A percentile compares a stretch with the other conserved stretches of the same genome.
Evolutionary conservation across 352 stramenopile species (phyloP).

Genomic region (Phytophthora constricta): DNA sequence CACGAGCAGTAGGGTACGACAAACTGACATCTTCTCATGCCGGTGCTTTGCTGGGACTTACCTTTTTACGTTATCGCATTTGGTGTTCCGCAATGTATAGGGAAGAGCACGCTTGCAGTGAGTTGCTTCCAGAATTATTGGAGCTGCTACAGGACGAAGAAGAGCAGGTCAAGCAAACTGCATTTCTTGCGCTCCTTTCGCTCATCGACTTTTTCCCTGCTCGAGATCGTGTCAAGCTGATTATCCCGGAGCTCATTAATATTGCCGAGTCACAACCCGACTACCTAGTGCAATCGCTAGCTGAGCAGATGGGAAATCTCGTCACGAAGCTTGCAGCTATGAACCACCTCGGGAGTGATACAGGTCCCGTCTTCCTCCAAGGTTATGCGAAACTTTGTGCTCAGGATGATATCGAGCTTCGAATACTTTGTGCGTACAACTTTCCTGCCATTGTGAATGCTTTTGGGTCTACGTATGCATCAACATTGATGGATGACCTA

Average conservation of each 20-base stretch:
- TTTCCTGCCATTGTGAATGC: slow-evolving; percentile 82
- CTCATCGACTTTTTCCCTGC: slow-evolving; percentile 76
- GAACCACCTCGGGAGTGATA: slow-evolving; percentile 65
- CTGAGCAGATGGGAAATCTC: slow-evolving; percentile 62
- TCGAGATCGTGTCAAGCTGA: slow-evolving; percentile 59
- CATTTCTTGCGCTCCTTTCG: slow-evolving; percentile 75
- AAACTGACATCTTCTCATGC: background rate
- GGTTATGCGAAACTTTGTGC: slow-evolving; percentile 67
- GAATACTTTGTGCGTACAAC: slow-evolving; percentile 78
- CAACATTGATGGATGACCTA: slow-evolving; percentile 77
- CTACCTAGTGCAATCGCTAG: slow-evolving; percentile 61
- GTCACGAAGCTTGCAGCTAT: slow-evolving; percentile 71
- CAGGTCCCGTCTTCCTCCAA: slow-evolving; percentile 57
- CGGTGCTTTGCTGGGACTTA: background rate
- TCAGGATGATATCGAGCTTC: slow-evolving; percentile 64
- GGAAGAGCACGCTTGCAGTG: slow-evolving; percentile 65
- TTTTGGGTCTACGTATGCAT: slow-evolving; percentile 59
- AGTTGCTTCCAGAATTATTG: slow-evolving; percentile 76
- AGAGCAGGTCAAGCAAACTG: slow-evolving; percentile 82
- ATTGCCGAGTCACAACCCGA: slow-evolving; percentile 63
- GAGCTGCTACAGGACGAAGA: slow-evolving; percentile 86
- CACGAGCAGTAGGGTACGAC: slow-evolving; percentile 70
- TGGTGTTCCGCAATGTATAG: too few species aligned
- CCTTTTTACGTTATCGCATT: background rate
- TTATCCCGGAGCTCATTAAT: slow-evolving; percentile 72